Percentiles rank a stretch among this genome's conserved stretches.
Evolutionary conservation across 2,329 filamentous ascomycete species (phyloP).

Genomic region (Nothophaeocryptopus gaeumannii): DNA sequence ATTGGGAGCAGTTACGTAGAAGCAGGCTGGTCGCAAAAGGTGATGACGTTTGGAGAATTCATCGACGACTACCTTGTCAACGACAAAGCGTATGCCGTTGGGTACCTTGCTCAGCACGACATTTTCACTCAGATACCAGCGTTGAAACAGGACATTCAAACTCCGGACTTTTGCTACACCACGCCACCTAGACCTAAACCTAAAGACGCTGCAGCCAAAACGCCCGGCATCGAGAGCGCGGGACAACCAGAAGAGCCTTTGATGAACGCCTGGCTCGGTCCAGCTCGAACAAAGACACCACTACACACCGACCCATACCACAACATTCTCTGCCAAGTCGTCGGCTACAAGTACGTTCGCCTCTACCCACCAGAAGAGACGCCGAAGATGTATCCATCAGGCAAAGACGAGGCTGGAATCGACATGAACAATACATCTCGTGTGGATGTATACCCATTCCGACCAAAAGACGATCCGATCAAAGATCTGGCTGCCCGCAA

Average conservation of each 20-base stretch:
- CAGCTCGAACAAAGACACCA: slow-evolving; percentile 81
- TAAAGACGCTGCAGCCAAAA: slow-evolving; percentile 34
- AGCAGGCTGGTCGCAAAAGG: slow-evolving; percentile 75
- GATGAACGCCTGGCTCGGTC: slow-evolving; percentile 92
- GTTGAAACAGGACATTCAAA: slow-evolving; percentile 69
- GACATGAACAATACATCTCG: slow-evolving; percentile 90
- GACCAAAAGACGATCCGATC: slow-evolving; percentile 3
- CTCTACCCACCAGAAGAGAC: slow-evolving; percentile 71
- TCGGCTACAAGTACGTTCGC: slow-evolving; percentile 87
- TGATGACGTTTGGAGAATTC: slow-evolving; percentile 73
- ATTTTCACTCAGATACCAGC: slow-evolving; percentile 78
- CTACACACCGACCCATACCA: slow-evolving; percentile 93
- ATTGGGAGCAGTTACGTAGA: slow-evolving; percentile 81
- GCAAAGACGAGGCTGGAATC: slow-evolving; percentile 63
- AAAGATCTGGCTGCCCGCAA: not conserved
- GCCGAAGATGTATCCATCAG: slow-evolving; percentile 58
- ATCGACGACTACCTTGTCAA: slow-evolving; percentile 59
- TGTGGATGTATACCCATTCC: slow-evolving; percentile 59
- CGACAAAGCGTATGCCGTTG: slow-evolving; percentile 42
- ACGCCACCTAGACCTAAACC: slow-evolving; percentile 55
- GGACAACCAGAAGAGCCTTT: slow-evolving; percentile 54
- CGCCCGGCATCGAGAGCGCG: slow-evolving; percentile 20
- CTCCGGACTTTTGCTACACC: slow-evolving; percentile 83
- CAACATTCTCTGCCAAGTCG: slow-evolving; percentile 85
- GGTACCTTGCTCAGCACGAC: slow-evolving; percentile 90